Base-by-base conservation (phyloP, 495 filamentous ascomycete genomes). In the Clavariopsis aquatica region DNA sequence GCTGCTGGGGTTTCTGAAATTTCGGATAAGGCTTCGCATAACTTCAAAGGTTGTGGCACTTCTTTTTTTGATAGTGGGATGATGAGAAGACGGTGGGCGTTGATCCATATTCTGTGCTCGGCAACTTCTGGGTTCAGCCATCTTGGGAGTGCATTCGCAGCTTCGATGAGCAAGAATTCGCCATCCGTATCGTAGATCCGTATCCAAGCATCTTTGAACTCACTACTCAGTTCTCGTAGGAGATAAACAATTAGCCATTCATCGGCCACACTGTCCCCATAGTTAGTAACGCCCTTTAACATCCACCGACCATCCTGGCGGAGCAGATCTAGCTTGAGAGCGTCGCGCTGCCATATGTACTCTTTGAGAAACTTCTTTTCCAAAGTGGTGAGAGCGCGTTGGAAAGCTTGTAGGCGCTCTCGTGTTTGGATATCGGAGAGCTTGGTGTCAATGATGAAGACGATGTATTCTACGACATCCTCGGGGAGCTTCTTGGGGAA, bases 181-280 rank as follows among this genome's bases (percentile, higher is more conserved):
- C 94, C 94, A 78, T 98, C 95, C 24, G 85, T 86, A 74, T 98
- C 94, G 64, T 81, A 84, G 5, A 96, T 83, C 51, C 87, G 84
- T 43, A 92, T 81, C 94, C 93, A 98, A 8, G 93, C 78, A 58
- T 89, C 82, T 55, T 83, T 80, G 65, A 89, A 91, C 57, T 83
- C 75, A 68, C 80, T 88, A 71, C 86, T 93, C 61, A 97, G 76
- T 70, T 92, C 88, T 36, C 89, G 85, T n/a, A 98, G 82, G 12
- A 98, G 74, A 75, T 93, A 96, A 26, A 97, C 92, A 55, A 97
- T 86, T 1, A 97, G 83, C 94, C 94, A 98, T 78, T 98, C 95
- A 71, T 98, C 94, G 70, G 96, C 94, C 8, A 97, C 86, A 2
- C 91, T 92, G 75, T 98, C 94, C 7, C 93, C 93, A 65, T 89